Base-by-base conservation (phyloP, 2,329 filamentous ascomycete species). In the Alternaria postmessia region DNA sequence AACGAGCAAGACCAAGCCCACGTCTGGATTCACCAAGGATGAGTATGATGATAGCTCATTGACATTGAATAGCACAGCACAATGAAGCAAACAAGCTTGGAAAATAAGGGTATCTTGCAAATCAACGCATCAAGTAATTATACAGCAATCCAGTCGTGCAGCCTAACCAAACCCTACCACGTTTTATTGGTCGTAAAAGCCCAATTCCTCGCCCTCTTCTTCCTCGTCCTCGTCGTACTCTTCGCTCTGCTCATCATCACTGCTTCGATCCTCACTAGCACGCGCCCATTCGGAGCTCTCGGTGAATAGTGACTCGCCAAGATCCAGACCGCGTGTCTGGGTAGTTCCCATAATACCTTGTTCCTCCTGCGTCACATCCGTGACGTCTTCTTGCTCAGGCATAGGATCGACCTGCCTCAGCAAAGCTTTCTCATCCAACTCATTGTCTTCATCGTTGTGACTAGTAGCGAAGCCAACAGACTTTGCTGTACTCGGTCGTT, bases 201-300 rank as follows among this genome's bases (percentile, higher is more conserved):
- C 71, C 51, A 72, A 42, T 43, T 76, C 72, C 24, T 75, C 75
- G 11, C 74, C 75, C 54, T 77, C 76, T 28, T 75, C 70, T 52
- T 77, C 72, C 58, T 78, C 73, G 44, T 78, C 75, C 42, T 36
- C 32, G 32, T 36, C 32, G 32, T 30, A 30, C 54, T 77, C 76
- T 28, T 75, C 70, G 51, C 77, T 71, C 58, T 78, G 72, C 43
- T 78, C 75, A 39, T 30, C 28, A 11, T 30, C 60, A 22, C 62
- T 71, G 30, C 64, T 71, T 11, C 57, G 44, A 20, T 67, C 66
- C 9, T 71, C 68, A 36, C 75, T 76, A 1, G 72, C 75, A 11
- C 74, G 51, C 36, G 76, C 76, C 78, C 78, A 80, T 65, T 78
- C 77, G 3, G 71, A 67, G 44, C 70, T 74, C 65, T 80, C 78